Conservation (phyloP, 202 grass and related monocot genomes). For the Elaeis oleifera region DNA sequence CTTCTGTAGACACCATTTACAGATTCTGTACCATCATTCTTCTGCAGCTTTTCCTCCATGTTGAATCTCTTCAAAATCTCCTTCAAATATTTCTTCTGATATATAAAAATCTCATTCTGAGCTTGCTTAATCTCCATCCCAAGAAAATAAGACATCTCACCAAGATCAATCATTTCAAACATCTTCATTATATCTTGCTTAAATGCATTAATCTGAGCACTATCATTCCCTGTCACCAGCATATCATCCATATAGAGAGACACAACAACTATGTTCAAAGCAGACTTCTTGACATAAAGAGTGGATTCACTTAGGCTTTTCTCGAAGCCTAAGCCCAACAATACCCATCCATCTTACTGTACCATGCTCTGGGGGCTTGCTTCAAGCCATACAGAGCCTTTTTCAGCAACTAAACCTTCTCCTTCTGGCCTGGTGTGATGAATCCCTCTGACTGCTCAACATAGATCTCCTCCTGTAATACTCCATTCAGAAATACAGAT, state of each 20-base stretch:
- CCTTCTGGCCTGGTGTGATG: not conserved
- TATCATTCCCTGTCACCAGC: too few relatives aligned
- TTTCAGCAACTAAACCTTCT: not conserved
- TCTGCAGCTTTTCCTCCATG: slow-evolving; percentile 5
- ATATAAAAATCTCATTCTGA: slow-evolving; percentile 10
- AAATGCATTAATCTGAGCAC: too few relatives aligned
- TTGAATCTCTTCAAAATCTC: slow-evolving; percentile 1
- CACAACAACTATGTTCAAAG: too few relatives aligned
- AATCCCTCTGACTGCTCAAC: slow-evolving; percentile 16
- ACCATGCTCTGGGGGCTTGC: too few relatives aligned
- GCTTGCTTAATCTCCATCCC: slow-evolving; percentile 21
- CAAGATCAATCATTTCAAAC: not conserved
- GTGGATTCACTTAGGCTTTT: too few relatives aligned
- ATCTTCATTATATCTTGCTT: too few relatives aligned
- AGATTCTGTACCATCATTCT: not conserved
- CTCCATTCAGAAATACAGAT: slow-evolving; percentile 21
- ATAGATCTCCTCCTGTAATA: slow-evolving; percentile 24
- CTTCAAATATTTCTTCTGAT: slow-evolving; percentile 16
- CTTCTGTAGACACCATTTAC: not conserved
- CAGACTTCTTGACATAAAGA: too few relatives aligned
- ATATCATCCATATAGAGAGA: too few relatives aligned
- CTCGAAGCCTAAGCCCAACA: too few relatives aligned
- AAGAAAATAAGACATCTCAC: slow-evolving; percentile 25
- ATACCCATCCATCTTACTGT: too few relatives aligned
- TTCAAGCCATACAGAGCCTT: not conserved